These are phyloP conservation scores for Fusarium virguliforme DNA, from an alignment of 2,329 filamentous ascomycete species.

Conservation along the genomic window DNA sequence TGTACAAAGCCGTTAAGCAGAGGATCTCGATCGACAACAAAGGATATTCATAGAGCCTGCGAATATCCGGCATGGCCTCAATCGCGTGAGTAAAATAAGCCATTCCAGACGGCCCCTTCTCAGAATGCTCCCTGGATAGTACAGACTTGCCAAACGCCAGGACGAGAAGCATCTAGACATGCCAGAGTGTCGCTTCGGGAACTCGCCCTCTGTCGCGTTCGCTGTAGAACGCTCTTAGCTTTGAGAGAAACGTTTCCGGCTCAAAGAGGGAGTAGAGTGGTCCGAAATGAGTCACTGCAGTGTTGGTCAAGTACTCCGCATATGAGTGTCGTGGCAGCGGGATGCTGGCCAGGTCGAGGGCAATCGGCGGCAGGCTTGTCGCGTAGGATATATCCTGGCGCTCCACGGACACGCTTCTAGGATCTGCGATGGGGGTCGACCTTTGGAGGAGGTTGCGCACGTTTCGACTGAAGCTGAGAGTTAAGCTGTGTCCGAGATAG, in stretches of 20 bases:
- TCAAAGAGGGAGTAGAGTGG: slow-evolving; percentile 42
- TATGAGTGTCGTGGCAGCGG: slow-evolving; percentile 37
- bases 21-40: slow-evolving; percentile 43
- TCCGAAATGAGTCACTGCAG: slow-evolving; percentile 38
- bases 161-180: slow-evolving; percentile 43
- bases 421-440: slow-evolving; percentile 30
- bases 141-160: slow-evolving; percentile 43
- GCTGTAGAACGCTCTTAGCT: slow-evolving; percentile 33
- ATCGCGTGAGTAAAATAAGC: slow-evolving; percentile 38
- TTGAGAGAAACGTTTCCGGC: slow-evolving; percentile 20
- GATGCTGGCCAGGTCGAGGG: slow-evolving; percentile 32
- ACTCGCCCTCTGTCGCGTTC: slow-evolving; percentile 2
- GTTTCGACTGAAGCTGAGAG: slow-evolving; percentile 41
- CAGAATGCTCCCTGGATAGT: slow-evolving; percentile 41
- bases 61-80: slow-evolving; percentile 41
- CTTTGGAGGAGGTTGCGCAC: slow-evolving; percentile 43
- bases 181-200: slow-evolving; percentile 32
- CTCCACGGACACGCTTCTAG: slow-evolving; percentile 34
- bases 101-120: slow-evolving; percentile 42
- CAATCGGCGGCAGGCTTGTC: slow-evolving; percentile 31
- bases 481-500: slow-evolving; percentile 44
- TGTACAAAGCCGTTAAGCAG: slow-evolving; percentile 39
- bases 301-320: slow-evolving; percentile 41
- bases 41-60: slow-evolving; percentile 38
- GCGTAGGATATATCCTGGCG: slow-evolving; percentile 39